Evolutionary conservation across 345 rosid genomes (phyloP).

Genomic region (rapeseed (Brassica napus)): Da-Ae NC_063449.1:7240501-7241000

Average conservation of each 20-base stretch:
- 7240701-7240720: neutral
- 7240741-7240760: neutral
- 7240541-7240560: neutral
- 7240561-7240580: neutral
- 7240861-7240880: too few relatives aligned
- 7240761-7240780: neutral
- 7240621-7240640: neutral
- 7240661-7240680: neutral
- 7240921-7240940: too few relatives aligned
- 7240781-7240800: neutral
- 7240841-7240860: too few relatives aligned
- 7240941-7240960: too few relatives aligned
- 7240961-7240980: too few relatives aligned
- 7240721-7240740: neutral
- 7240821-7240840: too few relatives aligned
- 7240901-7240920: too few relatives aligned
- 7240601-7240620: neutral
- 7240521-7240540: neutral
- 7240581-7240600: neutral
- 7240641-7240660: neutral
- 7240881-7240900: too few relatives aligned
- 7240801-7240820: neutral
- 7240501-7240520: conserved; percentile 8
- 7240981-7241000: too few relatives aligned
- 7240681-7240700: neutral